These are phyloP conservation scores for Vigna reflexopilosa DNA, from an alignment of 306 rosid species.

Conservation along the genomic window DNA sequence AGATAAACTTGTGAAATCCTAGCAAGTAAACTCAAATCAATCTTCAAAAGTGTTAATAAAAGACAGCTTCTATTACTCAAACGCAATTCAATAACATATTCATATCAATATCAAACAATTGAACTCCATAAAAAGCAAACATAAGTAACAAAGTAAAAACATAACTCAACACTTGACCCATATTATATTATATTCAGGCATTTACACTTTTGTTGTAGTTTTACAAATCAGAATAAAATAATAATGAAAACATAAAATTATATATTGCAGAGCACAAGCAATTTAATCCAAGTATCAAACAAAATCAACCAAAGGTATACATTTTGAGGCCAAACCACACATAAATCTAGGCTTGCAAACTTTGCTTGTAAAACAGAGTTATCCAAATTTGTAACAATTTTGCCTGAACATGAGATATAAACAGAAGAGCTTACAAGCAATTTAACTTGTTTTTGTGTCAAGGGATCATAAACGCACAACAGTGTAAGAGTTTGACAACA, in stretches of 20 bases:
- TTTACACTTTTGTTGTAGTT: neutral
- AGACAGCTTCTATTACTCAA: neutral
- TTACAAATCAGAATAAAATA: conserved; percentile 1
- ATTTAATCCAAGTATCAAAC: conserved; percentile 19
- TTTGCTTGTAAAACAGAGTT: neutral
- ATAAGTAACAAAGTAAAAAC: neutral
- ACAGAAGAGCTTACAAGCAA: neutral
- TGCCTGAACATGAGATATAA: neutral
- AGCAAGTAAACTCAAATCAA: neutral
- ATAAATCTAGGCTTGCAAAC: neutral
- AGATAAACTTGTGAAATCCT: conserved; percentile 1
- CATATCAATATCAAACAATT: neutral
- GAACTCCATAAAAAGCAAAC: conserved; percentile 6
- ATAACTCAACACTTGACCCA: neutral
- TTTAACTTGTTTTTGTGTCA: conserved; percentile 4
- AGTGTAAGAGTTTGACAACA: neutral
- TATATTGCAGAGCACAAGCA: conserved; percentile 23
- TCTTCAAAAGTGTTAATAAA: neutral
- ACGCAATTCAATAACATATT: neutral
- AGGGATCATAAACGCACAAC: neutral
- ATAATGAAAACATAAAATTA: neutral
- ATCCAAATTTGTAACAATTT: neutral
- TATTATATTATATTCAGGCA: neutral
- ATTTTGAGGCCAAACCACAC: conserved; percentile 12
- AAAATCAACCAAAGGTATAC: conserved; percentile 13